Conservation (phyloP, 2,329 filamentous ascomycete species). For the Delphinella strobiligena region DNA sequence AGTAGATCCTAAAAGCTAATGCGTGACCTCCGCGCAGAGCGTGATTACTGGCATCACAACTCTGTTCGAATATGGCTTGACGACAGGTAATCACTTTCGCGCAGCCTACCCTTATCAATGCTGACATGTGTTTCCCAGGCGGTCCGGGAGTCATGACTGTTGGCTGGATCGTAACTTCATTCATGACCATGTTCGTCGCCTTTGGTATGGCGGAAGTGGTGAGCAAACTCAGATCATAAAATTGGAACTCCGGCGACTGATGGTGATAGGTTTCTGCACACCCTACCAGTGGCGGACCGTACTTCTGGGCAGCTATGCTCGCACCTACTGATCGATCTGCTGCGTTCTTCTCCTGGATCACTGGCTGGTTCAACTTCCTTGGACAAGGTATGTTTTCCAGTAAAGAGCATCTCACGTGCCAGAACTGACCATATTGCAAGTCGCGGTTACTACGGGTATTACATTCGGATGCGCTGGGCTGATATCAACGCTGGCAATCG, state of each 20-base stretch:
- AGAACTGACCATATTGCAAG: conserved; percentile 6
- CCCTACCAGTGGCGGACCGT: conserved; percentile 46
- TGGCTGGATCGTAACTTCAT: conserved; percentile 43
- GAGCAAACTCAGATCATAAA: no score
- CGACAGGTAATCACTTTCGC: no score
- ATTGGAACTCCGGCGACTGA: no score
- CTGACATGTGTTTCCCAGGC: no score
- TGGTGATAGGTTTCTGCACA: conserved; percentile 48
- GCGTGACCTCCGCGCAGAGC: conserved; percentile 25
- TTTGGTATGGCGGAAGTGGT: conserved; percentile 48
- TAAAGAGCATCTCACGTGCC: conserved; percentile 9
- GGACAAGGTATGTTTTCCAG: conserved; percentile 21
- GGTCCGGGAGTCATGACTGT: conserved; percentile 44
- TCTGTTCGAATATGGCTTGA: conserved; percentile 42
- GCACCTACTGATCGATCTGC: conserved; percentile 33
- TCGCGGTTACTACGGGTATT: conserved; percentile 39
- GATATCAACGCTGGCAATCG: conserved; percentile 33
- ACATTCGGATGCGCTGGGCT: conserved; percentile 34
- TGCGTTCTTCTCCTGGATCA: conserved; percentile 36
- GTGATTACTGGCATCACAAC: conserved; percentile 50
- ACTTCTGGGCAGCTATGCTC: conserved; percentile 49
- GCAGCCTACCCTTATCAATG: no score
- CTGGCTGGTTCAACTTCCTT: conserved; percentile 39
- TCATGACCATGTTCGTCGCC: conserved; percentile 45
- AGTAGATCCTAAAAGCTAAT: no score